phyloP scores from a whole-genome alignment of 176 grass and related monocot species.

The Pontederia paniculata region DNA sequence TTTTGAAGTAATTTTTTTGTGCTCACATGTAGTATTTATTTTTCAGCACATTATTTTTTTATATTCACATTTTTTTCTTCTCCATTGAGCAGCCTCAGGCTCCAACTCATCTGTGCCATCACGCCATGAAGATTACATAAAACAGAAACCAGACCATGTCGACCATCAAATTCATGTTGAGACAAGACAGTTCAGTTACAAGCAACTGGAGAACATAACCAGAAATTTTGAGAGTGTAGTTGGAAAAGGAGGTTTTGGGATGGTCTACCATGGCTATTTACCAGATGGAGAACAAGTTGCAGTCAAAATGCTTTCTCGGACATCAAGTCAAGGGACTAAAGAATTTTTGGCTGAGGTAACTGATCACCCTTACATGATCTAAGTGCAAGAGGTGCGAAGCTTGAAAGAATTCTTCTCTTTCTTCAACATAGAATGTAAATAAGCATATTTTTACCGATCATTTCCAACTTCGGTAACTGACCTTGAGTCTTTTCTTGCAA shows the following conservation, averaged over 20 bases:
- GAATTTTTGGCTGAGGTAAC: slow-evolving; percentile 9
- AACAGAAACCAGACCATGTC: neutral
- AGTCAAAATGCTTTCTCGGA: neutral
- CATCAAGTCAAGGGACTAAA: slow-evolving; percentile 3
- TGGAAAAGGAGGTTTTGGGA: slow-evolving; percentile 10
- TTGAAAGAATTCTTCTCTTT: too few relatives aligned
- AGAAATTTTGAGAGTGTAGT: neutral
- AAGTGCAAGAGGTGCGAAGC: too few relatives aligned
- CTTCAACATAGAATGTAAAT: too few relatives aligned
- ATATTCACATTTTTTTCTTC: too few relatives aligned
- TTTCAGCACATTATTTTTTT: too few relatives aligned
- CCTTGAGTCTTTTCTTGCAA: too few relatives aligned
- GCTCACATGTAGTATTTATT: too few relatives aligned
- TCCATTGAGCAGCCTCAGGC: too few relatives aligned
- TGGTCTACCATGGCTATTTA: slow-evolving; percentile 1
- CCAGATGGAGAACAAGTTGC: neutral
- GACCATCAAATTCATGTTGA: neutral
- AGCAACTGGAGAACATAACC: neutral
- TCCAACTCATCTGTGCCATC: neutral
- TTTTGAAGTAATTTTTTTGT: too few relatives aligned
- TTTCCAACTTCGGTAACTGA: too few relatives aligned
- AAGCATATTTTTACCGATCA: too few relatives aligned
- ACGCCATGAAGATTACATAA: neutral
- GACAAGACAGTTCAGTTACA: slow-evolving; percentile 1
- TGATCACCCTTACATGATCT: too few relatives aligned